A percentile compares a stretch with the other conserved stretches of the same genome.
Evolutionary conservation across 768 basidiomycete genomes (phyloP).

Genomic region (Termitomyces eurrhizus): DNA sequence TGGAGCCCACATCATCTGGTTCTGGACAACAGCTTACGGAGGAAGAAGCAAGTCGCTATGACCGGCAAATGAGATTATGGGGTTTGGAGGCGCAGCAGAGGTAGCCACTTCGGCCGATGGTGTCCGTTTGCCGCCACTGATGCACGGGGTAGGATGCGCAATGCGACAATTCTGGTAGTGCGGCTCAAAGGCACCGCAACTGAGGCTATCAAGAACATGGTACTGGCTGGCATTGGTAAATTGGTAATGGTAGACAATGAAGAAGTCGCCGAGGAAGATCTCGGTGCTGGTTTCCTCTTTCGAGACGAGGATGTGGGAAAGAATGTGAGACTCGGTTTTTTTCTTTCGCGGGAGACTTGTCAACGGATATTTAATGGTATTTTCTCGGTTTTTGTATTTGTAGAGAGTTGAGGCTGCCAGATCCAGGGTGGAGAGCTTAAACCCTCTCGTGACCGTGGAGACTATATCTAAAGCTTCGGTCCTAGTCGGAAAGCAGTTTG

Average conservation of each 20-base stretch:
- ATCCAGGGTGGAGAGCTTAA: conserved; percentile 81
- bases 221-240: conserved; percentile 92
- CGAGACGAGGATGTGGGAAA: conserved; percentile 89
- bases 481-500: conserved; percentile 50
- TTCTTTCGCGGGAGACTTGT: conserved; percentile 8
- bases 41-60: conserved; percentile 78
- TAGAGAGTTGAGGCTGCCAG: conserved; percentile 88
- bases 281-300: conserved; percentile 92
- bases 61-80: conserved; percentile 97
- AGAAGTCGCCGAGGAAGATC: conserved; percentile 76
- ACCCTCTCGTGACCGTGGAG: conserved; percentile 86
- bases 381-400: conserved; percentile 28
- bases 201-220: conserved; percentile 96
- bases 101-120: conserved; percentile 25
- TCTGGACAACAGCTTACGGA: conserved; percentile 44
- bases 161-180: conserved; percentile 83
- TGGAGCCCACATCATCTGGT: conserved; percentile 5
- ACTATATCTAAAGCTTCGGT: conserved; percentile 49
- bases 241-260: conserved; percentile 80
- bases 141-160: conserved; percentile 71
- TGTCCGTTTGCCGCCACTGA: conserved; percentile 13
- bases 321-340: conserved; percentile 51
- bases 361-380: conserved; percentile 35
- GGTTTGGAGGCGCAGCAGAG: conserved; percentile 96
- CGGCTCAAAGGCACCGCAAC: conserved; percentile 81